Conservation (phyloP, 225 moss, liverwort and hornwort species). For the Antitrichia curtipendula region DNA sequence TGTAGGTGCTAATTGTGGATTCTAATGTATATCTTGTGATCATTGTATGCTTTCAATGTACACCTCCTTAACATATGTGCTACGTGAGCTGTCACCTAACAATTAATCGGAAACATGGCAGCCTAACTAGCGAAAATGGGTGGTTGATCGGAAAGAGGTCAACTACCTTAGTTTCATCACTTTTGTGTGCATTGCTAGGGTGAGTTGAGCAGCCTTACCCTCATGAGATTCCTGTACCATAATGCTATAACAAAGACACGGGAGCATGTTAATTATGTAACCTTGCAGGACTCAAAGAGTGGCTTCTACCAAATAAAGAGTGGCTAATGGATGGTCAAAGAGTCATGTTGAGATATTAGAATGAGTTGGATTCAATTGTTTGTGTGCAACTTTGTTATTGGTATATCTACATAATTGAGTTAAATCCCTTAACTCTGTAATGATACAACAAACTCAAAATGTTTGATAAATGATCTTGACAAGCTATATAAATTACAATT, state of each 20-base stretch:
- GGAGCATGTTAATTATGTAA: neutral
- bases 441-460: neutral
- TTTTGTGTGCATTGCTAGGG: no score
- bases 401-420: neutral
- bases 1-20: no score
- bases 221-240: neutral
- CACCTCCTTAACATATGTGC: no score
- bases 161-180: no score
- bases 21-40: no score
- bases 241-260: neutral
- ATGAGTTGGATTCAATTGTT: neutral
- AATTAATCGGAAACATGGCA: no score
- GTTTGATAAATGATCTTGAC: neutral
- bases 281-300: neutral
- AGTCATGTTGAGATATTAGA: neutral
- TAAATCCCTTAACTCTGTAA: neutral
- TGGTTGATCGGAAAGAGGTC: no score
- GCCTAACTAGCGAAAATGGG: no score
- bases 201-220: no score
- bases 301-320: neutral
- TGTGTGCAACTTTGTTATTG: neutral
- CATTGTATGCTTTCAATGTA: no score
- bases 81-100: no score
- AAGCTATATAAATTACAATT: neutral
- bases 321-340: neutral